Percentiles rank a stretch among this genome's conserved stretches.
phyloP scores from a whole-genome alignment of 768 basidiomycete species.

The Kwoniella heveanensis region DNA sequence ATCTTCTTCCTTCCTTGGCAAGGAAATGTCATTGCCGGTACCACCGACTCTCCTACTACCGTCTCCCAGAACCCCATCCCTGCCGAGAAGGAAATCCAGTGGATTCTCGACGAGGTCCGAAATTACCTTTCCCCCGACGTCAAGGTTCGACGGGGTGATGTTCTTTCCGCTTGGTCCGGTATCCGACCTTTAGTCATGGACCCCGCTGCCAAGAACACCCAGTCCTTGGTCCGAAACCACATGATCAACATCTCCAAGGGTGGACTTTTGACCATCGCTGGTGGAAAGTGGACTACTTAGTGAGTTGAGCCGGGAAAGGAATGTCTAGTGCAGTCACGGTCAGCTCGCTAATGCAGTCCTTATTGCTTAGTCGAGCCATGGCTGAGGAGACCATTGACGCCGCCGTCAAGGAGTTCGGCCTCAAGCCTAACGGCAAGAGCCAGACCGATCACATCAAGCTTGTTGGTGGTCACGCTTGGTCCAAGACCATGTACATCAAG shows the following conservation, averaged over 20 bases:
- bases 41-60: slow-evolving; percentile 79
- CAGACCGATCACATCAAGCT: slow-evolving; percentile 79
- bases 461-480: slow-evolving; percentile 92
- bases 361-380: slow-evolving; percentile 64
- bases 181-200: slow-evolving; percentile 86
- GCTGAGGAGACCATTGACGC: slow-evolving; percentile 89
- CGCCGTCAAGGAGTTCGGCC: slow-evolving; percentile 75
- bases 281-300: slow-evolving; percentile 99
- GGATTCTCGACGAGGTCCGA: slow-evolving; percentile 91
- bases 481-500: slow-evolving; percentile 93
- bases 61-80: slow-evolving; percentile 77
- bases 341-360: neutral
- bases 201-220: slow-evolving; percentile 72
- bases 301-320: no score
- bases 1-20: slow-evolving; percentile 99
- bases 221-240: slow-evolving; percentile 89
- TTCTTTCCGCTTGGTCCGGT: slow-evolving; percentile 92
- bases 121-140: slow-evolving; percentile 88
- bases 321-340: no score
- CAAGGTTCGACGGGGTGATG: slow-evolving; percentile 89
- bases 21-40: slow-evolving; percentile 95
- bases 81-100: slow-evolving; percentile 89
- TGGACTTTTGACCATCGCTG: slow-evolving; percentile 89
- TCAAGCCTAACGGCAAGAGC: slow-evolving; percentile 67
- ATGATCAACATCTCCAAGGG: slow-evolving; percentile 79